Percentiles rank a stretch among this genome's conserved stretches.
phyloP scores from a whole-genome alignment of 129 eudicot species.

The Lonicera japonica region DNA sequence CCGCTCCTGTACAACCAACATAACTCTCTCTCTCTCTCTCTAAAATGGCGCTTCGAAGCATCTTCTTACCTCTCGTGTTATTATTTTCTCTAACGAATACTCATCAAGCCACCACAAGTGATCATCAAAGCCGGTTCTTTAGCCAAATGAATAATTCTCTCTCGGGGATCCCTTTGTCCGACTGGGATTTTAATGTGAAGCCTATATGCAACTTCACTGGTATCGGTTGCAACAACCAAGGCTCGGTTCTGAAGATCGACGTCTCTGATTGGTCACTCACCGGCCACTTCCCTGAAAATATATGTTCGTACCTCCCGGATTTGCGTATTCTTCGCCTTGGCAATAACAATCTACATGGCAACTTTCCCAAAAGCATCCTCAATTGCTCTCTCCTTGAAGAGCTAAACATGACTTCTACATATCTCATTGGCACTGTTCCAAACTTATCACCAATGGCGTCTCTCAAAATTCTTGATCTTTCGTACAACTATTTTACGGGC shows the following conservation, averaged over 20 bases:
- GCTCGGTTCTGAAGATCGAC: slow-evolving; percentile 37
- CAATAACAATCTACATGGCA: slow-evolving; percentile 42
- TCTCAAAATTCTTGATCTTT: slow-evolving; percentile 49
- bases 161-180: slow-evolving; percentile 32
- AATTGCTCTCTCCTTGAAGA: slow-evolving; percentile 59
- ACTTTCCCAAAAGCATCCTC: slow-evolving; percentile 46
- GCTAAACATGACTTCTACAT: slow-evolving; percentile 37
- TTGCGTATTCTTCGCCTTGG: slow-evolving; percentile 42
- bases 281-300: slow-evolving; percentile 55
- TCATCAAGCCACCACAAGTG: slow-evolving; percentile 17
- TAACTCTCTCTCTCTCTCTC: slow-evolving; percentile 9
- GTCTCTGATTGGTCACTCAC: slow-evolving; percentile 49
- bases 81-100: slow-evolving; percentile 28
- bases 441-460: slow-evolving; percentile 57
- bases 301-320: slow-evolving; percentile 60
- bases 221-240: slow-evolving; percentile 43
- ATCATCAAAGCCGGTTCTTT: slow-evolving; percentile 50
- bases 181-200: slow-evolving; percentile 35
- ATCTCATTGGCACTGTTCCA: slow-evolving; percentile 45
- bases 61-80: slow-evolving; percentile 22
- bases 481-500: slow-evolving; percentile 45
- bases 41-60: slow-evolving; percentile 33
- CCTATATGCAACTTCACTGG: slow-evolving; percentile 49
- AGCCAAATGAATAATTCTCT: slow-evolving; percentile 45
- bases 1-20: slow-evolving; percentile 38